These are phyloP conservation scores for Hericium erinaceus DNA, from an alignment of 768 basidiomycete genomes.

Conservation along the genomic window DNA sequence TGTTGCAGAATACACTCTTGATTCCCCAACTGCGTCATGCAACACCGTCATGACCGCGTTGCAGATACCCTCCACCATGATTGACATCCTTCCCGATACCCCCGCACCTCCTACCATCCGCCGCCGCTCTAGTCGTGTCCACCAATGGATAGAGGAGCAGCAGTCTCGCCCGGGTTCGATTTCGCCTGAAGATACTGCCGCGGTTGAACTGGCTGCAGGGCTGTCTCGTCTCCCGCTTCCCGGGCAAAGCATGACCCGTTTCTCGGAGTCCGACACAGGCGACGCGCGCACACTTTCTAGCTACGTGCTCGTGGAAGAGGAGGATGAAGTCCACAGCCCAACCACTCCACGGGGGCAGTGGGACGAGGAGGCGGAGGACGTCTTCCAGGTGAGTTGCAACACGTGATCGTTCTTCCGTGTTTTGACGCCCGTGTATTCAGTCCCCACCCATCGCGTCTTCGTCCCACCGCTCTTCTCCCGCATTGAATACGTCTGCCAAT, in stretches of 20 bases:
- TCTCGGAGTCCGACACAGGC: not conserved
- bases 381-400: constrained; percentile 6
- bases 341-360: not conserved
- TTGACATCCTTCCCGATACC: constrained; percentile 11
- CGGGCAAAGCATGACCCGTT: too few species aligned
- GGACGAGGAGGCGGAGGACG: constrained; percentile 1
- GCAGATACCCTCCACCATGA: not conserved
- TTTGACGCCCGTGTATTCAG: not conserved
- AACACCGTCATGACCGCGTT: not conserved
- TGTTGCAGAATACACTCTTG: not conserved
- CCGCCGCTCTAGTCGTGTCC: constrained; percentile 31
- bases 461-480: constrained; percentile 11
- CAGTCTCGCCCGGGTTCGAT: constrained; percentile 18
- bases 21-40: not conserved
- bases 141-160: constrained; percentile 37
- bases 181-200: too few species aligned
- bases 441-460: not conserved
- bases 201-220: too few species aligned
- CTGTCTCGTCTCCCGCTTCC: too few species aligned
- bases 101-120: constrained; percentile 17
- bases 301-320: constrained; percentile 32
- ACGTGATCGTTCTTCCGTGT: constrained; percentile 6
- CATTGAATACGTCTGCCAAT: constrained; percentile 19
- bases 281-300: constrained; percentile 28
- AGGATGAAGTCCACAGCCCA: constrained; percentile 8